Evolutionary conservation across 306 rosid species (phyloP), one percentile per base, ranked within the genome.

Genomic region (Prunus kanzakura): DNA sequence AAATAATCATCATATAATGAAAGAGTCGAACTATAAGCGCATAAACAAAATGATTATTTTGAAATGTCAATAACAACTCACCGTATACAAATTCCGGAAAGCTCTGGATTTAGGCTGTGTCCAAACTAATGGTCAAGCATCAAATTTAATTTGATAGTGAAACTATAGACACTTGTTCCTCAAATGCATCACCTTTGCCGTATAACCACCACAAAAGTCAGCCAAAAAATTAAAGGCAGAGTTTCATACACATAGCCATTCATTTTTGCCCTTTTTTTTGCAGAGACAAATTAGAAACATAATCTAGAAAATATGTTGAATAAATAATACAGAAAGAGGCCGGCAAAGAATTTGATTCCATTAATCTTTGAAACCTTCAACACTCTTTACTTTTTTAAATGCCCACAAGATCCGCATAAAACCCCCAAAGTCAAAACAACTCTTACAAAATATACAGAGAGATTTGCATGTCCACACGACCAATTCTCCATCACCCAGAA

Each of bases 401-500:
- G 23, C 5, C 15, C 49, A 19, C 69, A 61, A 11, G 20, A 12
- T 63, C 67, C 22, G 7, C 43, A 16, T 11, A 41, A 11, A 12
- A 3, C 12, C 77, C 76, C 77, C 29, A 19, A 73, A 60, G 29
- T 18, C 46, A 16, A 35, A 20, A 15, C 67, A 25, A 27, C 41
- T 61, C 66, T 27, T 29, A 29, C 25, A 64, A 18, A 20, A 20
- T 6, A 27, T 32, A 29, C 46, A 32, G 11, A 52, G 19, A 46
- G 51, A 47, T 16, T 52, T 52, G 57, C 57, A 52, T 14, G n/a
- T 16, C 57, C 57, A 15, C 20, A 68, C 5, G 22, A 23, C 22
- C 72, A 68, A 72, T 72, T 57, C 27, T 35, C 45, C 65, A 27
- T 27, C 67, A 58, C 54, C 46, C 55, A 6, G 55, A 41, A 72